Evolutionary conservation across 2,329 filamentous ascomycete genomes (phyloP).

Genomic region (Cladosporium sp.): DNA sequence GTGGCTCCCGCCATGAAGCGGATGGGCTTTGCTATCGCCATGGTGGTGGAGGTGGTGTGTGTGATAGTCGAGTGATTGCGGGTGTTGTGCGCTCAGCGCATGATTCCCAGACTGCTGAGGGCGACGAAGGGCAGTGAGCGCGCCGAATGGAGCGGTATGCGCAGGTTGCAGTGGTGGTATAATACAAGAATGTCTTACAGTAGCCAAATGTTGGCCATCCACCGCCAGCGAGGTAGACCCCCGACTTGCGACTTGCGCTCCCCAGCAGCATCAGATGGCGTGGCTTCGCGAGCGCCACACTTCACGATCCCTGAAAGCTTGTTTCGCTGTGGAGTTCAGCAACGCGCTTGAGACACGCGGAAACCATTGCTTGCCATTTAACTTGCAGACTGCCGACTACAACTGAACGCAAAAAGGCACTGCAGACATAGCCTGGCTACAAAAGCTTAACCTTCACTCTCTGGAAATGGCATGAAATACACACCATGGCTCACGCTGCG

Average conservation of each 20-base stretch:
- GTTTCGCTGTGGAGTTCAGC: constrained; percentile 12
- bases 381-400: background rate
- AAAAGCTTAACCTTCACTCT: background rate
- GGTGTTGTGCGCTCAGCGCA: constrained; percentile 16
- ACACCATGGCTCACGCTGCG: constrained; percentile 68
- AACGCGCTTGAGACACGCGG: background rate
- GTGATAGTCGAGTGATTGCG: background rate
- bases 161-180: background rate
- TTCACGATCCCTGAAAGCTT: constrained; percentile 11
- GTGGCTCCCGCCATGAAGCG: constrained; percentile 73
- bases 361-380: background rate
- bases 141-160: background rate
- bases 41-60: constrained; percentile 43
- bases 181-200: background rate
- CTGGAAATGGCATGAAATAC: background rate
- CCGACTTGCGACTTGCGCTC: background rate
- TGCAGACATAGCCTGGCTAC: background rate
- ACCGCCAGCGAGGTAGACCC: background rate
- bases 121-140: background rate
- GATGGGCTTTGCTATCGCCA: constrained; percentile 85
- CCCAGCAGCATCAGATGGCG: background rate
- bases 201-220: background rate
- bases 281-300: background rate
- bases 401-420: background rate
- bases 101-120: background rate